Evolutionary conservation across 495 filamentous ascomycete species (phyloP).

Genomic region (Aspergillus haitiensis): DNA sequence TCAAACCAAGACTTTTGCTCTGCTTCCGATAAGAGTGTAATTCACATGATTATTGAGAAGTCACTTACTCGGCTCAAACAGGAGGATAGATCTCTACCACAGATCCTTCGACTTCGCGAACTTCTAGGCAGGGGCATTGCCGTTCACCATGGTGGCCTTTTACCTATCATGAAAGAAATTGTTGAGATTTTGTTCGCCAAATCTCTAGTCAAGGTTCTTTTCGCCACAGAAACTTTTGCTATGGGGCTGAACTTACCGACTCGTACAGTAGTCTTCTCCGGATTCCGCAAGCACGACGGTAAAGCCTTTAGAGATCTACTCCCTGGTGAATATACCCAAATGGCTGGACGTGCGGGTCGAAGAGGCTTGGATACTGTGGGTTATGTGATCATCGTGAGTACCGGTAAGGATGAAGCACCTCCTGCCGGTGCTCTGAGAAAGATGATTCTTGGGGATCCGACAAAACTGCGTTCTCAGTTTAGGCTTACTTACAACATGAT

Average conservation of each 20-base stretch:
- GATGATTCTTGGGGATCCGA: slow-evolving; percentile 96
- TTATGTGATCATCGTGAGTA: slow-evolving; percentile 87
- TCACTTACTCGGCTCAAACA: slow-evolving; percentile 89
- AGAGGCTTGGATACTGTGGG: slow-evolving; percentile 90
- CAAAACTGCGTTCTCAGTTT: slow-evolving; percentile 94
- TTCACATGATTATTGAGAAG: slow-evolving; percentile 97
- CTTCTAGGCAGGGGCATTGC: slow-evolving; percentile 86
- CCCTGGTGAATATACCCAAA: slow-evolving; percentile 97
- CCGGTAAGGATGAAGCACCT: slow-evolving; percentile 82
- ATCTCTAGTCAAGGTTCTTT: slow-evolving; percentile 92
- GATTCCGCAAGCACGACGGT: slow-evolving; percentile 93
- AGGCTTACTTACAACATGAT: slow-evolving; percentile 99
- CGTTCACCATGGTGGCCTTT: slow-evolving; percentile 91
- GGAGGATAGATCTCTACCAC: slow-evolving; percentile 84
- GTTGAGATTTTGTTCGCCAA: slow-evolving; percentile 96
- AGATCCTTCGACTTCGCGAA: slow-evolving; percentile 85
- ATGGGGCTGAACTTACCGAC: slow-evolving; percentile 98
- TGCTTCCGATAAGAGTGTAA: slow-evolving; percentile 88
- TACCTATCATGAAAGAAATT: slow-evolving; percentile 97
- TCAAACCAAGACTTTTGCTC: slow-evolving; percentile 93
- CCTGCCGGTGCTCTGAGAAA: slow-evolving; percentile 74
- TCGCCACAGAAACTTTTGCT: slow-evolving; percentile 97
- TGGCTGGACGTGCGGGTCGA: slow-evolving; percentile 93
- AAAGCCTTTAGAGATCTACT: slow-evolving; percentile 85
- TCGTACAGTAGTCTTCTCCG: slow-evolving; percentile 94